Evolutionary conservation across 169 alveolate genomes (phyloP).

Genomic region (Cryptosporidium viatorum): DNA sequence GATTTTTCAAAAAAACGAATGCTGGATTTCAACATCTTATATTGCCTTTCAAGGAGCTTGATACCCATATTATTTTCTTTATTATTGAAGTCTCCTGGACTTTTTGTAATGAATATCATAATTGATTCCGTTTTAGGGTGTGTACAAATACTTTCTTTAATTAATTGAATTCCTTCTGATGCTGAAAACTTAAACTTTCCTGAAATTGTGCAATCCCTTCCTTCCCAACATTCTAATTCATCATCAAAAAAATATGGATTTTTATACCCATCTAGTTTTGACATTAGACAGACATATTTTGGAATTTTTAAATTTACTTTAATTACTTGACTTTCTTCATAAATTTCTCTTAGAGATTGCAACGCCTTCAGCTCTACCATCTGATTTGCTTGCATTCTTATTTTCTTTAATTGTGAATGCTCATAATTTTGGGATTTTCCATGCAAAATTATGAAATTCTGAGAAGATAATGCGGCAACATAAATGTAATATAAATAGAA

Average conservation of each 20-base stretch:
- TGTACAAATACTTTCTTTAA: constrained; percentile 31
- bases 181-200: constrained; percentile 54
- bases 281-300: constrained; percentile 28
- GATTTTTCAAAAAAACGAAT: neutral
- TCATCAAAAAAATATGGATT: constrained; percentile 51
- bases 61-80: constrained; percentile 23
- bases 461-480: constrained; percentile 41
- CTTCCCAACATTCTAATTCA: constrained; percentile 73
- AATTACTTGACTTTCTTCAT: constrained; percentile 25
- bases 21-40: constrained; percentile 14
- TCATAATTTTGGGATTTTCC: neutral
- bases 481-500: neutral
- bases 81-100: neutral
- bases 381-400: constrained; percentile 28
- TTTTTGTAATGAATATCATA: constrained; percentile 15
- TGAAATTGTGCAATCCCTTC: constrained; percentile 39
- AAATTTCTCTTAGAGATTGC: constrained; percentile 26
- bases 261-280: constrained; percentile 36
- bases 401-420: neutral
- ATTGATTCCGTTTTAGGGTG: constrained; percentile 4
- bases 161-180: constrained; percentile 39
- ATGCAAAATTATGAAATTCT: neutral
- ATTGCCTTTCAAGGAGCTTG: constrained; percentile 24
- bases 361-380: constrained; percentile 57
- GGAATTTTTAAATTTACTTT: constrained; percentile 15